Evolutionary conservation across 1,139 yeast species (phyloP), one percentile per base, ranked within the genome.

Genomic region (Taphrina confusa): DNA sequence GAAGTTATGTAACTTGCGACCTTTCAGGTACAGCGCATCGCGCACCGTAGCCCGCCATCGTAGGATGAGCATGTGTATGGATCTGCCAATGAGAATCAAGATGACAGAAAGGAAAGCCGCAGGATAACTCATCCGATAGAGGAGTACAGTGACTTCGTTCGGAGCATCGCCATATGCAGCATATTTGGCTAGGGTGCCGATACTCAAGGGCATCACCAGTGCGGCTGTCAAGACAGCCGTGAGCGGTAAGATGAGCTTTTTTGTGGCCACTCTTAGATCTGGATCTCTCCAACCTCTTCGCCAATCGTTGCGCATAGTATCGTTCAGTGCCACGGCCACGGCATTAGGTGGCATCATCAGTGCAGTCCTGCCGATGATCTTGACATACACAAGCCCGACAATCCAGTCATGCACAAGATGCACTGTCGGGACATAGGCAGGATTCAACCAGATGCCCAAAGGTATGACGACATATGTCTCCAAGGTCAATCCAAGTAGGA

Each of bases 401-500:
- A 57, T 30, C 62, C 62, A 60, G 11, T 46, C 60, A 14, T 60
- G 62, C 30, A 60, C 31, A 12, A 60, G 37, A 18, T 58, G 46
- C 9, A 60, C 28, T 20, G 42, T 42, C 4, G 62, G 60, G n/a
- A 42, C 45, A 11, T 31, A 14, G 5, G 46, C 57, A 11, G 60
- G 42, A 11, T 46, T 22, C 25, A 34, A 31, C 54, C 52, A 60
- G 28, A 49, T 44, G 4, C 46, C 56, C n/a, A 60, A 34, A 8
- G 62, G 62, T n/a, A 55, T 37, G 47, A 37, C 42, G 16, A 57
- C 47, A 44, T 61, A 59, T 14, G 45, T 37, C 12, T 44, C 40
- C 22, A 54, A 18, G 6, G 49, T 30, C 28, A 54, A 33, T 9
- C 51, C 51, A 1, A 42, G 14, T 5, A 42, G 51, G 4, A 39